Evolutionary conservation across 169 alveolate species (phyloP), one percentile per base, ranked within the genome.

Genomic region (Plasmodium gallinaceum): DNA sequence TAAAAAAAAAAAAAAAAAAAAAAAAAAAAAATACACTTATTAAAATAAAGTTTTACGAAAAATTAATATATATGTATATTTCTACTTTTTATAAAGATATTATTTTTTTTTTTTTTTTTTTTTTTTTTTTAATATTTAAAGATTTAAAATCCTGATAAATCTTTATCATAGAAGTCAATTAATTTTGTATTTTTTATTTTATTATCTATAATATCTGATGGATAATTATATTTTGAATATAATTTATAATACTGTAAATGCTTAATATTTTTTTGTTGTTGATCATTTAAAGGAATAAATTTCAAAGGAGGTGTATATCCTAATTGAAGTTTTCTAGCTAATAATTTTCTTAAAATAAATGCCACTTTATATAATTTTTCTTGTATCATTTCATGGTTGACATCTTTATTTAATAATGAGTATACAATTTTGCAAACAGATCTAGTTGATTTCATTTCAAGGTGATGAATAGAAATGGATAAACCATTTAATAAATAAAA

Each of bases 301-400:
- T 69, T 66, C 66, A 94, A 88, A 45, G 96, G 96, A 32, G 96
- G 96, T n/a, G 96, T 94, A 66, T 94, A 94, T 9, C 96, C 96
- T 65, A 94, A 78, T 57, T 94, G 95, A 24, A 94, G 92, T 64
- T 94, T 94, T 32, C 94, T 88, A 26, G 96, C 96, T 37, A 94
- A 83, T 62, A 85, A 75, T 58, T 90, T 92, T 62, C 96, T 64
- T 42, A 94, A 88, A 88, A 73, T 52, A 51, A 90, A 74, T 24
- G 94, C 93, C 14, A 89, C 94, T 69, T 64, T 76, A 7, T 94
- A 92, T 46, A 94, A 51, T 57, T 74, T 80, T 18, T 83, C 92
- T 58, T 94, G 94, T 43, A 78, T 78, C 76, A 92, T 87, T 12
- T 92, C 75, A 60, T 80, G 85, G 5, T 72, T 88, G 37, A 92